A percentile compares a stretch with the other conserved stretches of the same genome.
Conservation (phyloP, 129 eudicot species). For the Calendula officinalis region DNA sequence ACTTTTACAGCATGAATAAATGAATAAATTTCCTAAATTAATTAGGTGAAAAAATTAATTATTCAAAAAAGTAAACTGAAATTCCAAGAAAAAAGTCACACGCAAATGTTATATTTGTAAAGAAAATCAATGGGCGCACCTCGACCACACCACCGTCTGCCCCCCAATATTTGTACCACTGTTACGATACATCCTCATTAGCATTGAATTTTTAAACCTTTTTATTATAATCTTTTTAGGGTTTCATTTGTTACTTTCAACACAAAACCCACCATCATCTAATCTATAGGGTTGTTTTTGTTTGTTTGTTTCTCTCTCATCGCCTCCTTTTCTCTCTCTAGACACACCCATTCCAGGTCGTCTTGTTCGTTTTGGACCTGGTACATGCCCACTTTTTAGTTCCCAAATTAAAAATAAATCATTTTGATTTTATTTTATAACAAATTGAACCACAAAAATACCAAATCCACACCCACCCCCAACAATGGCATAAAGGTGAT, state of each 20-base stretch:
- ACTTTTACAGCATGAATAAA: too few relatives aligned
- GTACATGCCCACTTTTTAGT: conserved; percentile 61
- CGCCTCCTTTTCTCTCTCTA: conserved; percentile 26
- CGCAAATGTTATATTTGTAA: too few relatives aligned
- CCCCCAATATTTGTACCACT: conserved; percentile 3
- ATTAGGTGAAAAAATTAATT: too few relatives aligned
- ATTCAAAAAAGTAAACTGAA: too few relatives aligned
- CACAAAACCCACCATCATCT: conserved; percentile 34
- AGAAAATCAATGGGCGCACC: conserved; percentile 1
- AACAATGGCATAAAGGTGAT: conserved; percentile 46
- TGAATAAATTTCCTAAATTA: too few relatives aligned
- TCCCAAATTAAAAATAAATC: conserved; percentile 14
- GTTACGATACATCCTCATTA: background rate
- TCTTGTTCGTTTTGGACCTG: conserved; percentile 63
- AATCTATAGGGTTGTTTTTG: background rate
- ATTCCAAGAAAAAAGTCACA: too few relatives aligned
- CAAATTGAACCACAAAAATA: conserved; percentile 28
- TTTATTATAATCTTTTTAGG: conserved; percentile 8
- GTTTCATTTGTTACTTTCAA: conserved; percentile 20
- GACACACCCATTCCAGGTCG: conserved; percentile 25
- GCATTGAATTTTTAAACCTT: background rate
- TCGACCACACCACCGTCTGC: conserved; percentile 3
- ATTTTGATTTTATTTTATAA: conserved; percentile 16
- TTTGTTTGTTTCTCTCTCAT: conserved; percentile 29
- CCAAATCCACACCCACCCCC: conserved; percentile 39